Evolutionary conservation across 768 basidiomycete genomes (phyloP), one percentile per base, ranked within the genome.

Genomic region (Pleurotus tuber-regium): DNA sequence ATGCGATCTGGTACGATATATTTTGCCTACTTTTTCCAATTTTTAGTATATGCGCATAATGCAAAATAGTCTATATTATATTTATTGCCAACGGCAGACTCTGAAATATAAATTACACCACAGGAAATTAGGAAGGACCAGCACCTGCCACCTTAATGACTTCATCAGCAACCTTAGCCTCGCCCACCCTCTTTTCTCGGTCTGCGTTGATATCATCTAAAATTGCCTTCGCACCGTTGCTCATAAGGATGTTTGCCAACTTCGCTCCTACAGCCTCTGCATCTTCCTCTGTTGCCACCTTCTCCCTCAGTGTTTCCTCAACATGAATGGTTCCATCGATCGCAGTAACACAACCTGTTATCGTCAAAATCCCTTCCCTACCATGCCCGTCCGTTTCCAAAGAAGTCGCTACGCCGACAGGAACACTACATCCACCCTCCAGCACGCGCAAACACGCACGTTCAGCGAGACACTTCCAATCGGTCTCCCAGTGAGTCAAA

Each of bases 391-490:
- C 63, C 21, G 63, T 70, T 9, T 67, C 65, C 51, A 87, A 66
- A 40, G 64, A 69, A 24, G 82, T 84, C 44, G 76, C 72, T 24
- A 92, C 86, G 3, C 95, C 96, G 12, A 99, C 94, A 2, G 96
- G 96, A 0, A 99, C 95, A 55, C 91, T 94, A 70, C 97, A 99
- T 21, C 97, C 97, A 24, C 97, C 97, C 68, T 98, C 97, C 47
- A 98, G 75, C 19, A 87, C 85, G n/a, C 87, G 76, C 56, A 98
- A 73, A 67, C 89, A 87, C 1, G 87, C 89, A 11, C 97, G 82
- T 69, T 99, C 97, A 1, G 93, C 92, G 21, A 78, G 71, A 61
- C 87, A 91, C 50, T 63, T 70, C 86, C 86, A 92, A 41, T 83
- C 76, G 0, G 92, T 93, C 64, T 78, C 74, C 70, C 83, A 80